Base-by-base conservation (phyloP, 2,329 filamentous ascomycete genomes). In the Microsporum ferrugineum region DNA sequence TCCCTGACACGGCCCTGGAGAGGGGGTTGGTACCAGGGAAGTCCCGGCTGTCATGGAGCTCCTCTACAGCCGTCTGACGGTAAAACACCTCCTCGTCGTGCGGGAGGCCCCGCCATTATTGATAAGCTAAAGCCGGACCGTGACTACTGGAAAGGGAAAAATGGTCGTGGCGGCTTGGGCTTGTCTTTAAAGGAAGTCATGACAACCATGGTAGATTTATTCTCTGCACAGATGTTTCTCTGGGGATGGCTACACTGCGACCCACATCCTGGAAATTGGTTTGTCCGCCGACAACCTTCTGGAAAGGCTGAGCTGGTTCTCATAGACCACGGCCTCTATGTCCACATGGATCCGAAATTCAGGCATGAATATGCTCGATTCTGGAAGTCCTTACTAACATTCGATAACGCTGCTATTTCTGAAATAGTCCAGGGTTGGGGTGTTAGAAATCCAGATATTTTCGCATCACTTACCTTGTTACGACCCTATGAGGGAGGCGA, bases 241-340 rank as follows among this genome's bases (percentile, higher is more conserved):
- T 97, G 90, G 89, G 94, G 94, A 10, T 83, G 89, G 49, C 89
- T 97, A 0, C 92, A 99, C 77, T 96, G 92, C 76, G 94, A 99
- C 72, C 94, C 94, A 7, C 94, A 99, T 71, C 94, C 94, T 0
- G 92, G 92, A 33, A 99, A 99, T 76, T 94, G 97, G 72, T 96
- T 99, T 76, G 87, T 97, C 70, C 88, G 94, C 6, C 87, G 94
- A 6, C 80, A 89, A 14, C 88, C 91, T 0, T 86, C 81, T 49
- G 92, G 92, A n/a, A 82, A 84, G 49, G 82, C 92, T 0, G 91
- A 99, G 76, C 82, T 99, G 34, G 92, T 97, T 0, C 85, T 99
- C 39, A 96, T 99, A 71, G 94, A 99, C 74, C 94, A 99, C 74
- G 94, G 94, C 0, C 84, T 99, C 4, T 99, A 99, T 76, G 89